phyloP scores from a whole-genome alignment of 805 yeast genomes.

The Saccharomycopsis oosterbeekiorum region DNA sequence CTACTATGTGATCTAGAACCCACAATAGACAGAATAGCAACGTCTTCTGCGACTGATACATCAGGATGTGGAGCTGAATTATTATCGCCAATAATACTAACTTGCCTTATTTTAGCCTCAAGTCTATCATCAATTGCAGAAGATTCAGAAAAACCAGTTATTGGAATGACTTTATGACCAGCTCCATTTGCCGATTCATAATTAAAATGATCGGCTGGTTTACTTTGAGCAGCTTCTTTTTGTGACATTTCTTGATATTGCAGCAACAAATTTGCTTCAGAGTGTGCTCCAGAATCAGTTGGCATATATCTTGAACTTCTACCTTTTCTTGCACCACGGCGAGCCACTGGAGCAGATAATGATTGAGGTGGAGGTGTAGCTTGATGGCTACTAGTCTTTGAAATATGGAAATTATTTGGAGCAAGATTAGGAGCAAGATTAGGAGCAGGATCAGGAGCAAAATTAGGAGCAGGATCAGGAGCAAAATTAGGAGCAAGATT shows the following conservation, averaged over 20 bases:
- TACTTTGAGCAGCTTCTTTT: background rate
- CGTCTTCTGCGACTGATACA: background rate
- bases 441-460: background rate
- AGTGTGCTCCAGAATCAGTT: background rate
- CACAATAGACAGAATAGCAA: background rate
- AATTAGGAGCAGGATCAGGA: background rate
- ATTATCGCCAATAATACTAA: background rate
- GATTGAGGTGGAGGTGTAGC: background rate
- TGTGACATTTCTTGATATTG: background rate
- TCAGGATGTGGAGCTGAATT: background rate
- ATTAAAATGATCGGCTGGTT: background rate
- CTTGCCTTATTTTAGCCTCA: background rate
- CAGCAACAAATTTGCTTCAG: background rate
- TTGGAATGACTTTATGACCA: background rate
- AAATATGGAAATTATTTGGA: background rate
- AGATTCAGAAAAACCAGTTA: background rate
- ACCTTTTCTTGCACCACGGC: background rate
- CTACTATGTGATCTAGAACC: conserved; percentile 4
- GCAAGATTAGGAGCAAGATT: background rate
- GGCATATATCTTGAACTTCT: background rate
- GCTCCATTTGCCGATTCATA: background rate
- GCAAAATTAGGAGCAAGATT: background rate
- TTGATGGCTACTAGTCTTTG: background rate
- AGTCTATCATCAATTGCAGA: background rate
- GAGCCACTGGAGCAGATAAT: background rate